Percentiles rank a stretch among this genome's conserved stretches.
phyloP scores from a whole-genome alignment of 257 asterid species.

The Thymus mandschuricus region DNA sequence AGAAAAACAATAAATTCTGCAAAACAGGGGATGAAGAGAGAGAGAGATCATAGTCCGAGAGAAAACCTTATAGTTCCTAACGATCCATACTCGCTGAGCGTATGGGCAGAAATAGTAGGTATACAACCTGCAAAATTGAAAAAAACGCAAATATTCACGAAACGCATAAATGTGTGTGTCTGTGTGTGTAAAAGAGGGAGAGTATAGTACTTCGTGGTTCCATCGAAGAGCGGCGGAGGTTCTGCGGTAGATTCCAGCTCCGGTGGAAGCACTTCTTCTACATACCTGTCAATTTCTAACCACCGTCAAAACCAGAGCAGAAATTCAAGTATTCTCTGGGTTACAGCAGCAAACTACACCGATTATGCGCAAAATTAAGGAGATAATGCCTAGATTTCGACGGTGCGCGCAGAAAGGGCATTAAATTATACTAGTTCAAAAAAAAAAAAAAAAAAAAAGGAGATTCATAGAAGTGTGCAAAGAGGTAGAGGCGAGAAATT shows the following conservation, averaged over 20 bases:
- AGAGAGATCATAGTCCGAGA: not conserved
- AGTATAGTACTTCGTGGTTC: conserved; percentile 59
- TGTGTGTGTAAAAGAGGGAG: not conserved
- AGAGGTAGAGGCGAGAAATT: conserved; percentile 19
- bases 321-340: not conserved
- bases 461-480: not conserved
- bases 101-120: conserved; percentile 59
- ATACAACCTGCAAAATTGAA: conserved; percentile 60
- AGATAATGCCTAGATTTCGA: not conserved
- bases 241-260: conserved; percentile 56
- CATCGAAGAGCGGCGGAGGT: conserved; percentile 74
- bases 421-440: not conserved
- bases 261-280: conserved; percentile 59
- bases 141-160: not conserved
- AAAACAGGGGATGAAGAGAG: not conserved
- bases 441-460: not conserved
- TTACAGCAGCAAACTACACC: not conserved
- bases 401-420: not conserved
- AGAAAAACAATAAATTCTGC: not conserved
- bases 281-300: conserved; percentile 40
- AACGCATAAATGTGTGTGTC: not conserved
- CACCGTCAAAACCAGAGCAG: not conserved
- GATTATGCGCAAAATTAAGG: not conserved
- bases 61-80: conserved; percentile 69
- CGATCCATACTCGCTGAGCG: conserved; percentile 80